Conservation (phyloP, 306 rosid species). For the Dryas alaskensis region DNA sequence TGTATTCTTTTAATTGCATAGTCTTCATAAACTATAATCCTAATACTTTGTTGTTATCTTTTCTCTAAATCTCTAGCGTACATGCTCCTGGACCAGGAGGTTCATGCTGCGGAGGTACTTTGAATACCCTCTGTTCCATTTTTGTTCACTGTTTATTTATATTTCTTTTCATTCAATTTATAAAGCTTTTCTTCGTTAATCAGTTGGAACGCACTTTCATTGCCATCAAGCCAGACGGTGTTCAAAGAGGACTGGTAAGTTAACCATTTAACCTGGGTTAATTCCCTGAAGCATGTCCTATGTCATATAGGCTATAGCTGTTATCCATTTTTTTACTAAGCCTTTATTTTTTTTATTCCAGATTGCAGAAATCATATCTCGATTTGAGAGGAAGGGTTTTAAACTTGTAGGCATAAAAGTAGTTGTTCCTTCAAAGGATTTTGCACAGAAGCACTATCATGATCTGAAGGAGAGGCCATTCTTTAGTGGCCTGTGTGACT, state of each 20-base stretch:
- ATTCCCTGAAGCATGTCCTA: not conserved
- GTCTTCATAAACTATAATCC: not conserved
- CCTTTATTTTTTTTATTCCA: conserved; percentile 24
- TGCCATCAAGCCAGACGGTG: conserved; percentile 96
- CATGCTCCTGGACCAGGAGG: conserved; percentile 89
- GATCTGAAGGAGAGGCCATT: conserved; percentile 89
- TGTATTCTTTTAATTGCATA: not conserved
- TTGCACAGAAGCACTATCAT: conserved; percentile 87
- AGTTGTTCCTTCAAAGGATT: conserved; percentile 71
- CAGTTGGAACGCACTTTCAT: conserved; percentile 91
- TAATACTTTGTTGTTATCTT: conserved; percentile 11
- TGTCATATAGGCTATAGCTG: not conserved
- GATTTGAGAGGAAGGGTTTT: conserved; percentile 85
- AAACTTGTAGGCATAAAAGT: conserved; percentile 92
- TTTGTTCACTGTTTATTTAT: conserved; percentile 6
- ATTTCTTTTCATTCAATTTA: conserved; percentile 10
- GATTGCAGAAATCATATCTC: conserved; percentile 89
- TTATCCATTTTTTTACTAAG: conserved; percentile 9
- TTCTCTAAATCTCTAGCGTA: conserved; percentile 47
- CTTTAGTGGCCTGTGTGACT: conserved; percentile 82
- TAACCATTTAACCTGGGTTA: not conserved
- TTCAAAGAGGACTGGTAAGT: conserved; percentile 90
- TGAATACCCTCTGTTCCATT: conserved; percentile 1
- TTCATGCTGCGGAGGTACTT: conserved; percentile 88
- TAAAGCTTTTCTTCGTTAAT: conserved; percentile 14